These are phyloP conservation scores for Alternaria sp. DNA, from an alignment of 2,329 filamentous ascomycete genomes.

Conservation along the genomic window DNA sequence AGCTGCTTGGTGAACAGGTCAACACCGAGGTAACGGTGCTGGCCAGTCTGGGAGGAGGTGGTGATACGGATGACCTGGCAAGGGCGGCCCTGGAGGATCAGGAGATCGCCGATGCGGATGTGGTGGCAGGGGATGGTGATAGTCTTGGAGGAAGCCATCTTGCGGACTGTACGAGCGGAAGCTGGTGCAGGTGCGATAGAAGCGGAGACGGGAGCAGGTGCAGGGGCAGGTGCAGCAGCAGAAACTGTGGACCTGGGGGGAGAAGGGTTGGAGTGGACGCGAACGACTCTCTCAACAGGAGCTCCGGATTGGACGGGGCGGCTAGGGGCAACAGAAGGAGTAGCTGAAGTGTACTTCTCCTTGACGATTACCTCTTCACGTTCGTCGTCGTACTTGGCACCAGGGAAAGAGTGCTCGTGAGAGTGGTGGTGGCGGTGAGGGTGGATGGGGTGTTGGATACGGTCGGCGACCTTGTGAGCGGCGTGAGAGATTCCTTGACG, in stretches of 20 bases:
- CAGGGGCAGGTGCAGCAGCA: slow-evolving; percentile 78
- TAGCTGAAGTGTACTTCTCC: slow-evolving; percentile 53
- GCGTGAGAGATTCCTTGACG: slow-evolving; percentile 74
- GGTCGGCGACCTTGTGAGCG: slow-evolving; percentile 61
- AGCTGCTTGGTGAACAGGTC: slow-evolving; percentile 99
- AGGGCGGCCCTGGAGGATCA: slow-evolving; percentile 98
- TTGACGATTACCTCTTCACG: slow-evolving; percentile 60
- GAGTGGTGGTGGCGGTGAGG: slow-evolving; percentile 61
- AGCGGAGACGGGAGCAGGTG: slow-evolving; percentile 19
- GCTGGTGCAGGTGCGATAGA: slow-evolving; percentile 27
- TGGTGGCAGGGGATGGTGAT: slow-evolving; percentile 99
- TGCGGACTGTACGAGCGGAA: slow-evolving; percentile 36
- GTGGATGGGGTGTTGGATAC: slow-evolving; percentile 70
- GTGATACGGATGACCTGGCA: slow-evolving; percentile 99
- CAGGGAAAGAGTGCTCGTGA: slow-evolving; percentile 48
- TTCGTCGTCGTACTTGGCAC: slow-evolving; percentile 44
- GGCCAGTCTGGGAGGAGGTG: slow-evolving; percentile 94
- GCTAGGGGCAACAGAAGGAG: slow-evolving; percentile 39
- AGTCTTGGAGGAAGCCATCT: slow-evolving; percentile 75
- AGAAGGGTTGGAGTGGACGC: slow-evolving; percentile 52
- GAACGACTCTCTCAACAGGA: slow-evolving; percentile 44
- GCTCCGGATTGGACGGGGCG: slow-evolving; percentile 50
- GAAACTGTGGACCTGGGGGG: slow-evolving; percentile 55
- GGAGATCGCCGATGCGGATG: slow-evolving; percentile 97
- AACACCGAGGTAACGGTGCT: slow-evolving; percentile 99